Evolutionary conservation across 1,139 yeast genomes (phyloP).

Genomic region (Debaryomycetaceae sp.): DNA sequence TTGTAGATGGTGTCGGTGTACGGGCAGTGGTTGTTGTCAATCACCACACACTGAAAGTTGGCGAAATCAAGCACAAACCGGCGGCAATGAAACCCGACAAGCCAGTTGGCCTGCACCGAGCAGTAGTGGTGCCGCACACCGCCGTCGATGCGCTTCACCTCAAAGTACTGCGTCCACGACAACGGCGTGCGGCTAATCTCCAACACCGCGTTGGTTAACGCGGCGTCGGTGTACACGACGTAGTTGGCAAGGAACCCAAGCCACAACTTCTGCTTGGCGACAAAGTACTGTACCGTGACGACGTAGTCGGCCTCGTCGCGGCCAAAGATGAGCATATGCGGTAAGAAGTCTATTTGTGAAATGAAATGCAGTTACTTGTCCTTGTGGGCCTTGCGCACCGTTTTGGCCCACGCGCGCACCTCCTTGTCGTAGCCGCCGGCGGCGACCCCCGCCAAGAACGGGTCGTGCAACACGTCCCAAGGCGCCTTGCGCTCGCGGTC

Average conservation of each 20-base stretch:
- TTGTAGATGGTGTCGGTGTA: slow-evolving; percentile 13
- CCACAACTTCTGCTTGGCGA: slow-evolving; percentile 1
- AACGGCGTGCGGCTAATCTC: not conserved
- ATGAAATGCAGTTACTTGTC: slow-evolving; percentile 12
- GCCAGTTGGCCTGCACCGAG: slow-evolving; percentile 10
- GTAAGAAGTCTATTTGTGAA: not conserved
- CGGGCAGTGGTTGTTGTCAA: slow-evolving; percentile 10
- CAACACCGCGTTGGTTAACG: not conserved
- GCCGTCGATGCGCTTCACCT: slow-evolving; percentile 1
- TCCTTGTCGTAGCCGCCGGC: slow-evolving; percentile 40
- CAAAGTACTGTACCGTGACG: not conserved
- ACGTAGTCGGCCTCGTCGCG: not conserved
- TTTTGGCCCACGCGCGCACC: slow-evolving; percentile 48
- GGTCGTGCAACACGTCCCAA: slow-evolving; percentile 45
- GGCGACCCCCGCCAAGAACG: slow-evolving; percentile 43
- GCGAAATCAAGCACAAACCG: slow-evolving; percentile 11
- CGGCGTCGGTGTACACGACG: slow-evolving; percentile 2
- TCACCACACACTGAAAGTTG: slow-evolving; percentile 9
- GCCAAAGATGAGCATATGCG: slow-evolving; percentile 3
- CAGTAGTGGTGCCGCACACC: slow-evolving; percentile 8
- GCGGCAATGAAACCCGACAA: slow-evolving; percentile 10
- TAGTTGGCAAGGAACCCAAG: slow-evolving; percentile 2
- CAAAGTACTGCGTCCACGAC: slow-evolving; percentile 1
- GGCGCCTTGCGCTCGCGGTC: slow-evolving; percentile 62
- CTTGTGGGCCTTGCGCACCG: slow-evolving; percentile 30